Percentiles rank a stretch among this genome's conserved stretches.
phyloP scores from a whole-genome alignment of 768 basidiomycete species.

The Termitomyces sp. region DNA sequence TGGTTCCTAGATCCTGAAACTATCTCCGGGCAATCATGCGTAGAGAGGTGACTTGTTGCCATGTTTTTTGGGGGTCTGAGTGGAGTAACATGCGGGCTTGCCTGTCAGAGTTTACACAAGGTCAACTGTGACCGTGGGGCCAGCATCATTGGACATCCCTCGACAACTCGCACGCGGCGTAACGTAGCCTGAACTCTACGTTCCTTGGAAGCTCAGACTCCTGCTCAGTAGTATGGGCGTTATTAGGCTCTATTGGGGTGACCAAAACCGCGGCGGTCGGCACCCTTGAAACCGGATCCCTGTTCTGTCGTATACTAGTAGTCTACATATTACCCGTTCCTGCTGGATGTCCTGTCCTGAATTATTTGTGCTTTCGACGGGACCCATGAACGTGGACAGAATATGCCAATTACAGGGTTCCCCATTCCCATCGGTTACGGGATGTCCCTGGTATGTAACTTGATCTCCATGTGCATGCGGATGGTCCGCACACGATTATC shows the following conservation, averaged over 20 bases:
- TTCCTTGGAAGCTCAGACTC: background rate
- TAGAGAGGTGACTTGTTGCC: background rate
- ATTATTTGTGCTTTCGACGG: too few relatives aligned
- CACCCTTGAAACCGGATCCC: background rate
- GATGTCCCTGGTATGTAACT: background rate
- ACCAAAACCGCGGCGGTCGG: background rate
- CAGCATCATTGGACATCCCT: background rate
- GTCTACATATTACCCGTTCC: too few relatives aligned
- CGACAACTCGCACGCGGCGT: background rate
- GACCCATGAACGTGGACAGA: background rate
- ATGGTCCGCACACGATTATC: background rate
- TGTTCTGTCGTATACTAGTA: background rate
- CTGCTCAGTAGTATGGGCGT: too few relatives aligned
- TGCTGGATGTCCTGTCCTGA: too few relatives aligned
- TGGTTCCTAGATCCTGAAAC: background rate
- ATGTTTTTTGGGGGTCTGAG: background rate
- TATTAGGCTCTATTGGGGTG: background rate
- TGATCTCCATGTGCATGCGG: background rate
- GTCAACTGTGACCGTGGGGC: background rate
- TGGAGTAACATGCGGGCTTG: too few relatives aligned
- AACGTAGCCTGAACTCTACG: too few relatives aligned
- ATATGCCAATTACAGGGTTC: background rate
- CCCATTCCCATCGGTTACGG: background rate
- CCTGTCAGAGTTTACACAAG: background rate
- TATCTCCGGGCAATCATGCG: background rate